phyloP scores from a whole-genome alignment of 1,139 yeast species.

The Candida sp. region DNA sequence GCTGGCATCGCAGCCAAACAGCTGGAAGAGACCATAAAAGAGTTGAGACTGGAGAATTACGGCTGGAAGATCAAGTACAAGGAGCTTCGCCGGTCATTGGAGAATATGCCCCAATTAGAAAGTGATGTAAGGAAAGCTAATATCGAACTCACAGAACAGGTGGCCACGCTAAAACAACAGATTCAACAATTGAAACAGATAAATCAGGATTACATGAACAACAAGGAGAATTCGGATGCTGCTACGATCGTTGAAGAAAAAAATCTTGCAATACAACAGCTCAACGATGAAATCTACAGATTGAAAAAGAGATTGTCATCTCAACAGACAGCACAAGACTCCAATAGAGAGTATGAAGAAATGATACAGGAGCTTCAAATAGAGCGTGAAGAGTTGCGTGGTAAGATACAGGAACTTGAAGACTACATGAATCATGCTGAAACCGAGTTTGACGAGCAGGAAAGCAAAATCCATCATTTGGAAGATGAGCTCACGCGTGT shows the following conservation, averaged over 20 bases:
- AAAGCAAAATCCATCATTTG: not conserved
- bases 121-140: constrained; percentile 10
- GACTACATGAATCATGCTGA: constrained; percentile 7
- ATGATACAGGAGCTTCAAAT: constrained; percentile 1
- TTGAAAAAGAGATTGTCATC: constrained; percentile 2
- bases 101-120: constrained; percentile 11
- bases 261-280: constrained; percentile 1
- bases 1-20: constrained; percentile 13
- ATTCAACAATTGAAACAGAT: constrained; percentile 6
- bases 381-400: constrained; percentile 3
- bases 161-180: constrained; percentile 5
- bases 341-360: constrained; percentile 7
- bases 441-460: not conserved
- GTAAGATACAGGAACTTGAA: constrained; percentile 2
- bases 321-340: not conserved
- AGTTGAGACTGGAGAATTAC: constrained; percentile 12
- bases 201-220: constrained; percentile 1
- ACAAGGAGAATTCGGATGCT: constrained; percentile 2
- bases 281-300: constrained; percentile 4
- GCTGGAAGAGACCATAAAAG: constrained; percentile 14
- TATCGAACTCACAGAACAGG: constrained; percentile 11
- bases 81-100: constrained; percentile 14
- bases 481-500: not conserved
- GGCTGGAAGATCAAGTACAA: constrained; percentile 14
- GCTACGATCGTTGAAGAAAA: not conserved